Conservation (phyloP, 2,329 filamentous ascomycete species). For the Aureobasidium sp. region DNA sequence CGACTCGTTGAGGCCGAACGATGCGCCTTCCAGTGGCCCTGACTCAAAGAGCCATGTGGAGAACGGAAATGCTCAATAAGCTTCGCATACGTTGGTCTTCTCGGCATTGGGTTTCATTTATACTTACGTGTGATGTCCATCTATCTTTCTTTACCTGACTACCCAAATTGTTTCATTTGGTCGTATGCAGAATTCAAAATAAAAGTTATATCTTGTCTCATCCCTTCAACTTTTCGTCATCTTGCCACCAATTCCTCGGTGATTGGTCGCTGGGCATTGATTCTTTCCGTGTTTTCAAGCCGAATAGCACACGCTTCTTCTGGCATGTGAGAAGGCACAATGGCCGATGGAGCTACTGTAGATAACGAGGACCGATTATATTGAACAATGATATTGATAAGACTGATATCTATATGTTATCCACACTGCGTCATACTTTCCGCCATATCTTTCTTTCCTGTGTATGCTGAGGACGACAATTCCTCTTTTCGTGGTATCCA, state of each 20-base stretch:
- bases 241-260: too few relatives aligned
- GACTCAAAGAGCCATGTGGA: constrained; percentile 22
- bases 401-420: background rate
- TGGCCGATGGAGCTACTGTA: too few relatives aligned
- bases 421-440: background rate
- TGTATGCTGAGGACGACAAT: background rate
- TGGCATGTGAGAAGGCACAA: background rate
- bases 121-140: background rate
- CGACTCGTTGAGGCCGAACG: constrained; percentile 21
- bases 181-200: background rate
- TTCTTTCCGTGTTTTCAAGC: too few relatives aligned
- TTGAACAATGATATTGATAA: background rate
- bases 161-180: background rate
- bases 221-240: background rate
- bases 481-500: background rate
- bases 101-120: background rate
- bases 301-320: too few relatives aligned
- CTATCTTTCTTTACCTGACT: background rate
- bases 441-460: background rate
- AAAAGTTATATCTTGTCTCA: background rate
- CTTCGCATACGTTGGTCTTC: background rate
- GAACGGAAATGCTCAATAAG: background rate
- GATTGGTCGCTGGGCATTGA: too few relatives aligned
- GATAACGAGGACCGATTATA: too few relatives aligned
- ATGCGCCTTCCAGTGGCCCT: constrained; percentile 22